phyloP scores from a whole-genome alignment of 495 filamentous ascomycete genomes.

The Aspergillus sclerotioniger region DNA sequence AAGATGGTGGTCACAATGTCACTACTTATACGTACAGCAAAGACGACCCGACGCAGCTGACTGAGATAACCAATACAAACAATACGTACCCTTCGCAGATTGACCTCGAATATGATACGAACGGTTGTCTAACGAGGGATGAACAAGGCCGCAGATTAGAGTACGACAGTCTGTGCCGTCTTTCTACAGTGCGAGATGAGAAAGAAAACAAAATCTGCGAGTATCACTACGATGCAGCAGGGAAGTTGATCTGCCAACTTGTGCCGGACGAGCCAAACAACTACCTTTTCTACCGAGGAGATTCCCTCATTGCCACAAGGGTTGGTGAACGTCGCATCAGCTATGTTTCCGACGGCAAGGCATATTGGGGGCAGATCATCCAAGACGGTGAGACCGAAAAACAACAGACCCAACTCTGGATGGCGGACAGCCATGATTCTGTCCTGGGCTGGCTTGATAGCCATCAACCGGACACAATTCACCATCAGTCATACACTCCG shows the following conservation, averaged over 20 bases:
- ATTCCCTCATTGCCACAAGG: not conserved
- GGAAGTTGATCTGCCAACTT: not conserved
- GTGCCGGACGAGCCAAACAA: not conserved
- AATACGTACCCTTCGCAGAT: not conserved
- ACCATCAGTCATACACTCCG: slow-evolving; percentile 8
- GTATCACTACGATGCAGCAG: slow-evolving; percentile 10
- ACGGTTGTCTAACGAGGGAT: slow-evolving; percentile 8
- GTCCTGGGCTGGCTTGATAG: not conserved
- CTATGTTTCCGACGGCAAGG: not conserved
- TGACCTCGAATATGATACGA: slow-evolving; percentile 7
- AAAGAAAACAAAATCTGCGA: not conserved
- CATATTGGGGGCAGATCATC: slow-evolving; percentile 2
- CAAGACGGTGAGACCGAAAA: not conserved
- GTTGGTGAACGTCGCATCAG: not conserved
- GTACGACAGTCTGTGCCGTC: slow-evolving; percentile 1
- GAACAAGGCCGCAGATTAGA: slow-evolving; percentile 5
- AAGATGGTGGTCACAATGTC: slow-evolving; percentile 2
- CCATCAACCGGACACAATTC: not conserved
- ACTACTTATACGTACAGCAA: not conserved
- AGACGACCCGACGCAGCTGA: slow-evolving; percentile 5
- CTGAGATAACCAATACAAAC: slow-evolving; percentile 5
- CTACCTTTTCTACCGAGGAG: slow-evolving; percentile 1
- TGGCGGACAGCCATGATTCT: slow-evolving; percentile 1
- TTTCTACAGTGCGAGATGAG: not conserved
- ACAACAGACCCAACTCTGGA: slow-evolving; percentile 7